Base-by-base conservation (phyloP, 83 land plant species). In the Picea abies region DNA sequence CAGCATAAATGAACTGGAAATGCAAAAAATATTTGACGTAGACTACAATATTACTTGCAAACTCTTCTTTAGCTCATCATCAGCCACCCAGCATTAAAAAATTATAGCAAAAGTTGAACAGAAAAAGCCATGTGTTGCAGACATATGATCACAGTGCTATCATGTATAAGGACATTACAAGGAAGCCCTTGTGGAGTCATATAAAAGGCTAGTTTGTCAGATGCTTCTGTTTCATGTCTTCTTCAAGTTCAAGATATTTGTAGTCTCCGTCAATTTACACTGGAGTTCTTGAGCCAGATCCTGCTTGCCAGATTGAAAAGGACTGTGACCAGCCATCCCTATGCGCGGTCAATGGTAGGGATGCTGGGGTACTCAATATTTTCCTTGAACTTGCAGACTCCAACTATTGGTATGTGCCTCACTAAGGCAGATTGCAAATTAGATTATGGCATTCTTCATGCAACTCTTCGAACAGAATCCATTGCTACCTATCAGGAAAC, bases 221-320 rank as follows among this genome's bases (percentile, higher is more conserved):
- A 72, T 72, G 76, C 76, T 20, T 44, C 23, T 72, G 56, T 22
- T 3, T 69, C 44, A 69, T 32, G 44, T n/a, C 19, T 17, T 69
- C 19, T 20, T 69, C 39, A 11, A 8, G 4, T n/a, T 72, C 9
- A 39, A 17, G 8, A 49, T 44, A 72, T 72, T 72, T 72, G 14
- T 72, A 39, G 35, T 44, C 49, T 72, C 56, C 1, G n/a, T n/a
- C 41, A 39, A 72, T 72, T 72, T 72, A 49, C 23, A n/a, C 12
- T 72, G 17, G 10, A 72, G 56, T 19, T 60, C 80, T 32, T 58
- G 61, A n/a, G 87, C 89, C 84, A 87, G 75, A 81, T 83, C 80
- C 69, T 61, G 17, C 67, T 82, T 81, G 2, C 79, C 83, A 66
- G 44, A 23, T 32, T 60, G 83, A 47, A 67, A 35, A 7, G 87